Percentiles rank a stretch among this genome's conserved stretches.
Conservation (phyloP, 306 rosid genomes). For the Castanospermum australe region DNA sequence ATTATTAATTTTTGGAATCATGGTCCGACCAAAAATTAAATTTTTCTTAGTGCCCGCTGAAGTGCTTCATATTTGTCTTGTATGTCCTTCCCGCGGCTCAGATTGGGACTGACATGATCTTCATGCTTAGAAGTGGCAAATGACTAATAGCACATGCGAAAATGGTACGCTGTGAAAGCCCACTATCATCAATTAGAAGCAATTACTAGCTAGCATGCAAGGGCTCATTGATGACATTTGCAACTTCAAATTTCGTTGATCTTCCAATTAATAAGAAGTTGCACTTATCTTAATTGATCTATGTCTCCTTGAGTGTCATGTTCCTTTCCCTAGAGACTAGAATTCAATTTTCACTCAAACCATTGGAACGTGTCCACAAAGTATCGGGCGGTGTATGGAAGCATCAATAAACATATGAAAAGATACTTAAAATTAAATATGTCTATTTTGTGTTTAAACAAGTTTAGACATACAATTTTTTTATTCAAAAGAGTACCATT, state of each 20-base stretch:
- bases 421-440: background rate
- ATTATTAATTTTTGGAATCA: background rate
- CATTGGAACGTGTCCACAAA: background rate
- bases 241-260: background rate
- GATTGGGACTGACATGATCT: background rate
- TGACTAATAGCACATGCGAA: constrained; percentile 8
- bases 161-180: background rate
- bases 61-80: constrained; percentile 6
- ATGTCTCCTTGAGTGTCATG: too few species aligned
- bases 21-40: constrained; percentile 4
- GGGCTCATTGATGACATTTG: background rate
- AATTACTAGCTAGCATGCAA: background rate
- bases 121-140: constrained; percentile 18
- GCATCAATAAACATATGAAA: background rate
- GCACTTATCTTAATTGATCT: too few species aligned
- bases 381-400: background rate
- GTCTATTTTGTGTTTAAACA: too few species aligned
- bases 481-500: too few species aligned
- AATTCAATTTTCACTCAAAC: background rate
- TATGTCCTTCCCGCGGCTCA: background rate
- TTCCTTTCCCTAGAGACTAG: background rate
- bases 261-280: background rate
- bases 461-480: too few species aligned
- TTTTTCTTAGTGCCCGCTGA: background rate
- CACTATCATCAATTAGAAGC: background rate